Evolutionary conservation across 2,329 filamentous ascomycete species (phyloP).

Genomic region (Orbilia brochopaga): DNA sequence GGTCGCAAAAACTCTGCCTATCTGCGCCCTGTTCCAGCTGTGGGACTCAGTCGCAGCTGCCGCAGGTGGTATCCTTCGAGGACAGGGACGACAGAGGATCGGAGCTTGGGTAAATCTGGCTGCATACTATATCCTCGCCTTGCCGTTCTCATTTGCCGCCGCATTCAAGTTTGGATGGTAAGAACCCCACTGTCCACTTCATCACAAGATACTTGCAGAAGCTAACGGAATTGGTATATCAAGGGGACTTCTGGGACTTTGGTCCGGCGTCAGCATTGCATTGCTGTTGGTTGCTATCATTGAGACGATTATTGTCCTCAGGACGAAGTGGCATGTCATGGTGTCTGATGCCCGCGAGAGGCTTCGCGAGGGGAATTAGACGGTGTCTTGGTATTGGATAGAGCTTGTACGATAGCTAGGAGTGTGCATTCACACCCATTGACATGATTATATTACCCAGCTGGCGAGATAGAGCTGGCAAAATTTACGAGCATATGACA

Average conservation of each 20-base stretch:
- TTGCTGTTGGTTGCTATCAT: conserved; percentile 61
- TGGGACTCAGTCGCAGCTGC: conserved; percentile 81
- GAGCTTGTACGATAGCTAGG: conserved; percentile 29
- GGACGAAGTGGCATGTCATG: conserved; percentile 47
- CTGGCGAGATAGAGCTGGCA: not conserved
- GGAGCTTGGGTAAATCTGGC: conserved; percentile 87
- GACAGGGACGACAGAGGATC: conserved; percentile 84
- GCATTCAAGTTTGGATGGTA: conserved; percentile 77
- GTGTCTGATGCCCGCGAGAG: conserved; percentile 47
- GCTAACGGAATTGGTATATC: conserved; percentile 9
- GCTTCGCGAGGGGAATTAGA: conserved; percentile 32
- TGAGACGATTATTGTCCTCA: conserved; percentile 28
- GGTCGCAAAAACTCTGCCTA: conserved; percentile 73
- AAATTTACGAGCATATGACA: not conserved
- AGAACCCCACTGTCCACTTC: conserved; percentile 2
- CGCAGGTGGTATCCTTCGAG: conserved; percentile 83
- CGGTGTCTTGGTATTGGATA: conserved; percentile 8
- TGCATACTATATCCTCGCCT: conserved; percentile 82
- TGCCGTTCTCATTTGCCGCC: conserved; percentile 80
- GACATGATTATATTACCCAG: not conserved
- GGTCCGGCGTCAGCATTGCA: conserved; percentile 78
- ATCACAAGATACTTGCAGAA: not conserved
- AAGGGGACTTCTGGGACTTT: conserved; percentile 73
- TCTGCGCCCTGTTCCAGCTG: conserved; percentile 87
- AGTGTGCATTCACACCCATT: not conserved